Evolutionary conservation across 805 yeast species (phyloP).

Genomic region (Vanderwaltozyma polyspora): DNA sequence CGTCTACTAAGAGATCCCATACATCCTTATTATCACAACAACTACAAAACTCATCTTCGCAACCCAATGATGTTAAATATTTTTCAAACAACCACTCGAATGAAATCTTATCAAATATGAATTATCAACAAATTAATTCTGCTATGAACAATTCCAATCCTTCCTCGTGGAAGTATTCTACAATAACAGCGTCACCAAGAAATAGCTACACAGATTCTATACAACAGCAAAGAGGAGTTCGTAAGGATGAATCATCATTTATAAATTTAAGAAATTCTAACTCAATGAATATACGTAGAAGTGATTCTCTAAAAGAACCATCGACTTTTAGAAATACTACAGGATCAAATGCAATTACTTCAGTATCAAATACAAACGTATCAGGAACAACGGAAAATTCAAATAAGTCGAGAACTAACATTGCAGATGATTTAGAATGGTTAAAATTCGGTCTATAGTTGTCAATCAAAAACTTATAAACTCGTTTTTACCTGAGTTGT

Average conservation of each 20-base stretch:
- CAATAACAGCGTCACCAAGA: constrained; percentile 16
- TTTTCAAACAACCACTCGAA: neutral
- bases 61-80: neutral
- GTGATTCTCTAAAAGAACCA: constrained; percentile 3
- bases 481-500: neutral
- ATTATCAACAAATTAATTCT: neutral
- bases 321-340: constrained; percentile 6
- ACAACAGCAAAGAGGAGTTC: constrained; percentile 17
- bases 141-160: neutral
- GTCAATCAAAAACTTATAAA: neutral
- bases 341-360: constrained; percentile 7
- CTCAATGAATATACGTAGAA: constrained; percentile 1
- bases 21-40: constrained; percentile 28
- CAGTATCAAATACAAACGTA: constrained; percentile 6
- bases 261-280: constrained; percentile 2
- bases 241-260: constrained; percentile 1
- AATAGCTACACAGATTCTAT: constrained; percentile 17
- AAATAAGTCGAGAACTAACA: constrained; percentile 4
- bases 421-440: constrained; percentile 27
- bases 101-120: neutral
- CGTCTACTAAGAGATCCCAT: constrained; percentile 16
- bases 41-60: constrained; percentile 15
- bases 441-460: constrained; percentile 26
- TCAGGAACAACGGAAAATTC: constrained; percentile 5
- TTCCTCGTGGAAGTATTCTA: constrained; percentile 1